phyloP scores from a whole-genome alignment of 2,329 filamentous ascomycete genomes.

The Cucurbitaria berberidis region DNA sequence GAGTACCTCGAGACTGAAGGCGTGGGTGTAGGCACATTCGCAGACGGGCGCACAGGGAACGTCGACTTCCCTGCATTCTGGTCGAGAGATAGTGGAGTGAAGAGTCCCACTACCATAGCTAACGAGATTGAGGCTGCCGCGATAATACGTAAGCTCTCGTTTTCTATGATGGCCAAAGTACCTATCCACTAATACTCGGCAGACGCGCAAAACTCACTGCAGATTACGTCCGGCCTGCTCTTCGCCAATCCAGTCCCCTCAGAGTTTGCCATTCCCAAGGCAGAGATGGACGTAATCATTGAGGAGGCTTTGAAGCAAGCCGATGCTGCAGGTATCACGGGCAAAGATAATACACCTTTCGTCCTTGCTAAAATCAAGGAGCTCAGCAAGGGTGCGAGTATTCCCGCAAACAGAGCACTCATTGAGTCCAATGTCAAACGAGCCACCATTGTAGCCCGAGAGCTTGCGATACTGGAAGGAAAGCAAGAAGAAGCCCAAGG shows the following conservation, averaged over 20 bases:
- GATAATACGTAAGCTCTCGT: slow-evolving; percentile 69
- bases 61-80: slow-evolving; percentile 94
- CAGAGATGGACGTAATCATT: slow-evolving; percentile 50
- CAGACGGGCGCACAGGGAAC: slow-evolving; percentile 73
- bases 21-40: slow-evolving; percentile 86
- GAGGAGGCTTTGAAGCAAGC: slow-evolving; percentile 49
- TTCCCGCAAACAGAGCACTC: slow-evolving; percentile 75
- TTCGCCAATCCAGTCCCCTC: slow-evolving; percentile 89
- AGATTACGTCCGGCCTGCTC: slow-evolving; percentile 77
- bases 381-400: slow-evolving; percentile 73
- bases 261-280: slow-evolving; percentile 70
- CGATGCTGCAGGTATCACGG: slow-evolving; percentile 58
- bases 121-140: slow-evolving; percentile 83
- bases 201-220: slow-evolving; percentile 75
- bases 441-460: slow-evolving; percentile 69
- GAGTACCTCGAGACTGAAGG: slow-evolving; percentile 79
- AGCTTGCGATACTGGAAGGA: slow-evolving; percentile 62
- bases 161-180: background rate
- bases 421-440: slow-evolving; percentile 70
- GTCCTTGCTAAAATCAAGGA: slow-evolving; percentile 80
- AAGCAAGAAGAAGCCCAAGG: slow-evolving; percentile 43
- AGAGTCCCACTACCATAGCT: slow-evolving; percentile 76
- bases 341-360: slow-evolving; percentile 83
- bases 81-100: slow-evolving; percentile 82
- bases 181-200: slow-evolving; percentile 4